Evolutionary conservation across 768 basidiomycete genomes (phyloP), one percentile per base, ranked within the genome.

Genomic region (Termitomyces sp.): DNA sequence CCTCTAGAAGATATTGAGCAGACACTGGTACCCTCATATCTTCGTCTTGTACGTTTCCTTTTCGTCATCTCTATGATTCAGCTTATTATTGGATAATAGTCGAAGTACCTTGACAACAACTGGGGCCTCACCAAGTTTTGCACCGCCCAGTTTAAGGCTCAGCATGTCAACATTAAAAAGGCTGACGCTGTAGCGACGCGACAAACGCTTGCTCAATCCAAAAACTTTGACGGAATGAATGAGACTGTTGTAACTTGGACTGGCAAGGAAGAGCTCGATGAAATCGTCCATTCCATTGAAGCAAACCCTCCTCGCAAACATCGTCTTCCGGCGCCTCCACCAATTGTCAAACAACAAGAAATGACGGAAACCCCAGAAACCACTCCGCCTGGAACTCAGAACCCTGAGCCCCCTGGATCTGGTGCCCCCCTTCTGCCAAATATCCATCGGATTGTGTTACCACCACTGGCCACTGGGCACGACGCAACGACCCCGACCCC

Each of bases 121-220:
- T 95, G 85, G 82, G 76, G 85, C 15, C 82, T 89, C 53, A 94
- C 94, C 26, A 96, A 95, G 67, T 95, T 93, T 71, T 91, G 94
- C 62, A 72, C 90, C 28, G 77, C 78, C 14, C 91, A 94, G 67
- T 92, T 95, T 79, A 89, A 87, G 64, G 85, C 84, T 2, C 68
- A 78, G 3, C 82, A 85, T 41, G 70, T 80, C 1, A 73, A 75
- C 6, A 70, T 84, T 44, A 78, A 75, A 37, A 91, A 87, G 64
- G 70, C 77, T 1, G 81, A 87, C 35, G 79, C 83, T 3, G 85
- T 81, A 52, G 70, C 72, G 2, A 69, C 86, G 47, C 79, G 80
- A 50, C 76, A 84, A 17, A 67, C 68, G 0, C 68, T 94, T 31
- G 69, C 80, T 21, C 72, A 76, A 51, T 81, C 87, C 28, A 94